Base-by-base conservation (phyloP, 2,329 filamentous ascomycete genomes). In the Amauroascus verrucosus region DNA sequence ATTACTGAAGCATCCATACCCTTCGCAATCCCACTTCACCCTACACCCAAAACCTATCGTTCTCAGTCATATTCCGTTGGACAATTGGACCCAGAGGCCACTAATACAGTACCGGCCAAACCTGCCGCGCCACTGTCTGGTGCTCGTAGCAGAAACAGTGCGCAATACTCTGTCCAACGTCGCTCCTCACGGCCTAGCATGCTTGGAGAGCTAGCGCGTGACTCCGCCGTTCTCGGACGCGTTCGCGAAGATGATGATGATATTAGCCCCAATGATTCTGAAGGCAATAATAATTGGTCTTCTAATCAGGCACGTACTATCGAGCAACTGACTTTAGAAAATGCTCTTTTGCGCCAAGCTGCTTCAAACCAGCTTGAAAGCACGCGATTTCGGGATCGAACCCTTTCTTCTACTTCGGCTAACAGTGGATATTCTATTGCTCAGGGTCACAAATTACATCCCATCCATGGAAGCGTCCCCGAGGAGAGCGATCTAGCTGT, bases 31-130 rank as follows among this genome's bases (percentile, higher is more conserved):
- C 89, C 89, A 3, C 76, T 95, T 18, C 87, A 95, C 58, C 89
- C 91, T 0, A 93, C 88, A 0, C 87, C 87, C 1, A 97, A 97
- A 69, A 89, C 88, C 1, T 93, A 95, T 62, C 84, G 93, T 41
- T 98, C 93, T 5, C 88, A 96, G 68, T 97, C 93, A 3, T 97
- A 97, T 69, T 97, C 91, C 0, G 91, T 95, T 46, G 90, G 90
- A 3, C 90, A 96, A 66, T 75, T 89, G 56, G 89, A 95, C 51
- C 79, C 83, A 0, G 86, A 91, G 55, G 63, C 65, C 20, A 51
- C 68, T 14, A 63, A 59, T 22, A 53, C 68, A 18, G 61, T 67
- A 54, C 62, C 66, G n/a, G 66, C 61, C 40, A 69, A 66, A 54
- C 56, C 62, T 38, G 59, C 64, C 33, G 54, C 57, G 18, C 59